These are phyloP conservation scores for Castanea sativa DNA, from an alignment of 306 rosid genomes.

Conservation along the genomic window DNA sequence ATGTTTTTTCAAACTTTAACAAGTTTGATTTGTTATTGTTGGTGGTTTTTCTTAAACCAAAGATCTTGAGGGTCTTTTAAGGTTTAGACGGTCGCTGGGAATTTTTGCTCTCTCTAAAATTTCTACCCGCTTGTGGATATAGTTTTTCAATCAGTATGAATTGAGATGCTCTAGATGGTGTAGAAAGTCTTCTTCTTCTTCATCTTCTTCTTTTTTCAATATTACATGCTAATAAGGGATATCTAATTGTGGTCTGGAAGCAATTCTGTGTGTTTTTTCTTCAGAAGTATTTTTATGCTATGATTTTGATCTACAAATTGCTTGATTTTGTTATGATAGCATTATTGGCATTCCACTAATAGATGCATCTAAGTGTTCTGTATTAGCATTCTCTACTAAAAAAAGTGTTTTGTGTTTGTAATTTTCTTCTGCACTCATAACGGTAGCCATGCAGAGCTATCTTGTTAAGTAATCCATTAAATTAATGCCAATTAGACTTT, in stretches of 20 bases:
- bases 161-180: not conserved
- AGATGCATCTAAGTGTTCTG: not conserved
- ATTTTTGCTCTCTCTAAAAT: not conserved
- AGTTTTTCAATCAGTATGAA: not conserved
- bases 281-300: not conserved
- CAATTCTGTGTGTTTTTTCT: not conserved
- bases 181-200: not conserved
- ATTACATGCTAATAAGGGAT: not conserved
- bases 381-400: no score
- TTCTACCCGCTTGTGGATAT: not conserved
- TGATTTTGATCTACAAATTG: not conserved
- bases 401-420: not conserved
- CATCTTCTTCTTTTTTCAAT: not conserved
- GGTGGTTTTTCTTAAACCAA: not conserved
- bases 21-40: not conserved
- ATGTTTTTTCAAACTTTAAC: not conserved
- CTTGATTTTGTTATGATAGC: not conserved
- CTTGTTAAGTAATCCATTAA: not conserved
- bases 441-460: not conserved
- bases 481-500: not conserved
- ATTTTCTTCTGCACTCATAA: not conserved
- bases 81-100: not conserved
- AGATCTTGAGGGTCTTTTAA: conserved; percentile 1
- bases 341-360: not conserved
- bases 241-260: not conserved